Percentiles rank a stretch among this genome's conserved stretches.
Evolutionary conservation across 805 yeast genomes (phyloP).

Genomic region (Lipomyces anomalus): DNA sequence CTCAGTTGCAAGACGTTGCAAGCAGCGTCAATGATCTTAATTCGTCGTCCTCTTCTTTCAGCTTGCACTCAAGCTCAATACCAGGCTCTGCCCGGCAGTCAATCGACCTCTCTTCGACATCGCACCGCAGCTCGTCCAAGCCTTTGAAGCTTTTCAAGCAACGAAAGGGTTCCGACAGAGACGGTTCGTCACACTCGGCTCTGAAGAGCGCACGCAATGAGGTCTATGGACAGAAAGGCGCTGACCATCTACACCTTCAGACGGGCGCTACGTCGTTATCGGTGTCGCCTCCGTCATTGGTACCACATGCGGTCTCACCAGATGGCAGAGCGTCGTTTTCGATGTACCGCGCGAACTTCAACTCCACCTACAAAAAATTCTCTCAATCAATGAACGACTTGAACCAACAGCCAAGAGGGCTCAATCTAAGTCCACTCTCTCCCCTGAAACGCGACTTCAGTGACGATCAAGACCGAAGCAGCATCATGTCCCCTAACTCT

Average conservation of each 20-base stretch:
- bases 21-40: too few species aligned
- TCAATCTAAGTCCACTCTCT: not conserved
- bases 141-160: not conserved
- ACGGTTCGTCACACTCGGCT: not conserved
- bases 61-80: too few species aligned
- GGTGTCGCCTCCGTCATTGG: not conserved
- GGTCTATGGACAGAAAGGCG: not conserved
- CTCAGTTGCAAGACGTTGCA: too few species aligned
- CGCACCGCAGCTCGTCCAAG: not conserved
- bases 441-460: not conserved
- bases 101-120: too few species aligned
- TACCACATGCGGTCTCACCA: not conserved
- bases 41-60: too few species aligned
- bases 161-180: not conserved
- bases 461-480: not conserved
- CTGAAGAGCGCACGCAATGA: not conserved
- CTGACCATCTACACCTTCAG: not conserved
- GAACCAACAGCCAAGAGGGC: not conserved
- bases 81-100: too few species aligned
- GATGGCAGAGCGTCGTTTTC: not conserved
- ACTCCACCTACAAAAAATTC: not conserved
- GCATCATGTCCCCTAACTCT: not conserved
- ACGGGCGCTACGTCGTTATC: not conserved
- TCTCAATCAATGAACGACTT: constrained; percentile 8
- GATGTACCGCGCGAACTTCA: not conserved